Percentiles rank a stretch among this genome's conserved stretches.
Conservation (phyloP, 371 early-diverging fungal species). For the Blakeslea trispora region DNA sequence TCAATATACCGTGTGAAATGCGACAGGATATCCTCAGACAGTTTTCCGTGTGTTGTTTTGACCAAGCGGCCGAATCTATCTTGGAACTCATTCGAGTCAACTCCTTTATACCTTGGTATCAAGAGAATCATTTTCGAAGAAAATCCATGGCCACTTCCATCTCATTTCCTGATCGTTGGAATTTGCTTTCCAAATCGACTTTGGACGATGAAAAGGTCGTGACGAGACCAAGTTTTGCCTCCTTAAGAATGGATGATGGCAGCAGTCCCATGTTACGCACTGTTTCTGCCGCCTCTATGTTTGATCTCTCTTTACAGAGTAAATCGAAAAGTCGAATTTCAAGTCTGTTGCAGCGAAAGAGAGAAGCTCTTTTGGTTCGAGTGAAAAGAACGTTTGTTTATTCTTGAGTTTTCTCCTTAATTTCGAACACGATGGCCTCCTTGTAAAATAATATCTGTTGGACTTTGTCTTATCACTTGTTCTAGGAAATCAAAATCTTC, state of each 20-base stretch:
- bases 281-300: slow-evolving; percentile 1
- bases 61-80: slow-evolving; percentile 32
- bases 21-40: slow-evolving; percentile 31
- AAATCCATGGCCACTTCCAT: slow-evolving; percentile 10
- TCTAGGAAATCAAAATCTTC: background rate
- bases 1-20: slow-evolving; percentile 52
- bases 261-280: background rate
- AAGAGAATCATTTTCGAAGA: slow-evolving; percentile 4
- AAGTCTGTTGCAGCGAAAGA: slow-evolving; percentile 9
- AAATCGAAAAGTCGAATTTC: background rate
- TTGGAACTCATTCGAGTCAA: slow-evolving; percentile 40
- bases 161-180: slow-evolving; percentile 14
- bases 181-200: background rate
- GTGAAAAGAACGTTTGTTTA: slow-evolving; percentile 12
- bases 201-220: background rate
- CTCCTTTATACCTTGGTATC: slow-evolving; percentile 21
- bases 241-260: slow-evolving; percentile 8
- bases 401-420: background rate
- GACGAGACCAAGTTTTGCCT: slow-evolving; percentile 17
- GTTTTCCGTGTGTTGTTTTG: slow-evolving; percentile 20
- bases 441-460: background rate
- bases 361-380: slow-evolving; percentile 15
- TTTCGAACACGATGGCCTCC: too few species aligned
- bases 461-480: background rate
- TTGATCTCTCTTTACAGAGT: background rate